A percentile compares a stretch with the other conserved stretches of the same genome.
phyloP scores from a whole-genome alignment of 257 asterid species.

The Euphrasia confusa region DNA sequence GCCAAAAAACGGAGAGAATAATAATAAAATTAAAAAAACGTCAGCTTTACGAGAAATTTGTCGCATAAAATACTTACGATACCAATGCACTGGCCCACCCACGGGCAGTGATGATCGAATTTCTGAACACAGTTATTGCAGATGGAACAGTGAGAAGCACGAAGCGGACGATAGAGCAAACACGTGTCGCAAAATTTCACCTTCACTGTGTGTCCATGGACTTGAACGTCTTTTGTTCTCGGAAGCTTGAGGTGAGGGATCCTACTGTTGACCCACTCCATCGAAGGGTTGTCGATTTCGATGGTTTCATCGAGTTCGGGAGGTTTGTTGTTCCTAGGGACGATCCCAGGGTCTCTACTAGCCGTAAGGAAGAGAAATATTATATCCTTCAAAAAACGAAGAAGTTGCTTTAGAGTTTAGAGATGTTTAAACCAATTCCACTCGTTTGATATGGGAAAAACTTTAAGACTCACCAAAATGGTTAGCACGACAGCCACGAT shows the following conservation, averaged over 20 bases:
- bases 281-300: constrained; percentile 62
- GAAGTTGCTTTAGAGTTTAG: neutral
- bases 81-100: constrained; percentile 97
- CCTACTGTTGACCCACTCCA: constrained; percentile 86
- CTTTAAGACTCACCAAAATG: constrained; percentile 42
- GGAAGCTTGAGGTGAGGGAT: constrained; percentile 74
- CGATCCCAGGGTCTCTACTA: constrained; percentile 79
- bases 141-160: constrained; percentile 94
- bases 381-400: constrained; percentile 51
- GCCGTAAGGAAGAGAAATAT: constrained; percentile 67
- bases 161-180: constrained; percentile 92
- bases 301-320: constrained; percentile 54
- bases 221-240: constrained; percentile 58
- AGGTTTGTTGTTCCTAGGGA: constrained; percentile 59
- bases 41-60: constrained; percentile 17
- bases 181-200: constrained; percentile 88
- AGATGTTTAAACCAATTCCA: no score
- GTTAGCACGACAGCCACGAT: constrained; percentile 52
- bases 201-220: constrained; percentile 66
- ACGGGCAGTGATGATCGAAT: constrained; percentile 92
- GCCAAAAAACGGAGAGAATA: constrained; percentile 21
- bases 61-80: constrained; percentile 41
- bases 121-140: constrained; percentile 93
- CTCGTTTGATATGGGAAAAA: no score
- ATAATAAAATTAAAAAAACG: neutral